Evolutionary conservation across 495 filamentous ascomycete species (phyloP).

Genomic region (Cenococcum geophilum): DNA sequence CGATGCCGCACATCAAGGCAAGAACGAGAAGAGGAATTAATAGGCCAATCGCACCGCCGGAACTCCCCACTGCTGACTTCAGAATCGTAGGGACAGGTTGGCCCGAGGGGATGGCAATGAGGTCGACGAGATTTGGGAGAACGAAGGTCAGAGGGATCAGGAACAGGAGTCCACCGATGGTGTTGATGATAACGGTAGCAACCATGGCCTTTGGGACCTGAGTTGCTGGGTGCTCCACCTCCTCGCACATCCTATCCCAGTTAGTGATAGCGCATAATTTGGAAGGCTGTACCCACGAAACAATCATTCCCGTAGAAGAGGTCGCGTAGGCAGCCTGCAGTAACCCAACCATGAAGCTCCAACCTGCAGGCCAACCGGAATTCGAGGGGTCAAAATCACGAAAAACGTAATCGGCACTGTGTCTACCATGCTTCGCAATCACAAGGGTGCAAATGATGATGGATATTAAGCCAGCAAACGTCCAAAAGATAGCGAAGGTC

Average conservation of each 20-base stretch:
- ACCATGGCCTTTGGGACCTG: conserved; percentile 58
- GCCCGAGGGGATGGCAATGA: conserved; percentile 47
- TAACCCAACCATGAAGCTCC: conserved; percentile 47
- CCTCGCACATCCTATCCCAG: conserved; percentile 36
- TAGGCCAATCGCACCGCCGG: conserved; percentile 61
- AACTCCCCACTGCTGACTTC: conserved; percentile 49
- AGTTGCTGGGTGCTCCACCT: conserved; percentile 49
- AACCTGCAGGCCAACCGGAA: conserved; percentile 41
- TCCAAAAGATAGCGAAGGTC: conserved; percentile 65
- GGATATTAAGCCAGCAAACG: conserved; percentile 52
- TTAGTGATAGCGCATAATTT: conserved; percentile 10
- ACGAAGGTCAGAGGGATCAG: conserved; percentile 57
- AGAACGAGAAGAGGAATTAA: conserved; percentile 67
- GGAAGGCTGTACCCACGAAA: conserved; percentile 28
- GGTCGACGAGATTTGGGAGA: conserved; percentile 46
- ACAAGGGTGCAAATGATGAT: conserved; percentile 54
- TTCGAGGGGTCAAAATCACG: conserved; percentile 52
- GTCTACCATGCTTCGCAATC: conserved; percentile 50
- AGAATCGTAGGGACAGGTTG: conserved; percentile 55
- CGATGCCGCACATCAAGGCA: conserved; percentile 54
- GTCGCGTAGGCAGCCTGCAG: conserved; percentile 53
- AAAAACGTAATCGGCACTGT: conserved; percentile 55
- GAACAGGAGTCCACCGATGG: conserved; percentile 54
- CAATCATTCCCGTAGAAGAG: conserved; percentile 57
- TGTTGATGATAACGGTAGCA: conserved; percentile 52